Percentiles rank a stretch among this genome's conserved stretches.
Conservation (phyloP, 2,329 filamentous ascomycete species). For the Penicillium sp. region DNA sequence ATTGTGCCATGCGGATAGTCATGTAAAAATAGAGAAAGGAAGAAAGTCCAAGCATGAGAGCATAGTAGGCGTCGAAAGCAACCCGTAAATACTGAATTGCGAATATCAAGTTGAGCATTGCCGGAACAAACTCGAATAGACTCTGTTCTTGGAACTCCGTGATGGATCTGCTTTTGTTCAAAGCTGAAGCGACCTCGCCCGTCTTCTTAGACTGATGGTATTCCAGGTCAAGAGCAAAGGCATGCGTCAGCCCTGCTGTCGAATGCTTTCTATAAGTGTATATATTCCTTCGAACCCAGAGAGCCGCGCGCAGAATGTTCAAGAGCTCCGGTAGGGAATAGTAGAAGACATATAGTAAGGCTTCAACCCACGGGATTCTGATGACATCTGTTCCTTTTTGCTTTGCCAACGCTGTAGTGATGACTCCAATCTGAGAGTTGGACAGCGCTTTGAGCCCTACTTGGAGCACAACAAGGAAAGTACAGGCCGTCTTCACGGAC, state of each 20-base stretch:
- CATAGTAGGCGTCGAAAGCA: slow-evolving; percentile 62
- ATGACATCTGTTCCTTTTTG: slow-evolving; percentile 17
- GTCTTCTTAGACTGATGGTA: slow-evolving; percentile 53
- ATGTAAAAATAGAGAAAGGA: slow-evolving; percentile 52
- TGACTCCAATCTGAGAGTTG: slow-evolving; percentile 72
- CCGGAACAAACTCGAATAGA: slow-evolving; percentile 64
- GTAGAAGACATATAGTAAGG: slow-evolving; percentile 69
- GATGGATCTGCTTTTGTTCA: slow-evolving; percentile 49
- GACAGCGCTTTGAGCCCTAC: slow-evolving; percentile 77
- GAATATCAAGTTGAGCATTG: slow-evolving; percentile 59
- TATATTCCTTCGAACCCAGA: slow-evolving; percentile 93
- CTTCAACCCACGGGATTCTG: slow-evolving; percentile 67
- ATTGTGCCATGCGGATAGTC: slow-evolving; percentile 65
- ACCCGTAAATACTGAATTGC: slow-evolving; percentile 61
- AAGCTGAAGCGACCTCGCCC: slow-evolving; percentile 53
- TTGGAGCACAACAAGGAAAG: slow-evolving; percentile 72
- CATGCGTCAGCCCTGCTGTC: slow-evolving; percentile 92
- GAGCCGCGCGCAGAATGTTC: slow-evolving; percentile 71
- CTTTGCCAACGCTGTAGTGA: slow-evolving; percentile 55
- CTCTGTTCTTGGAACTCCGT: slow-evolving; percentile 56
- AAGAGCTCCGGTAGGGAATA: slow-evolving; percentile 81
- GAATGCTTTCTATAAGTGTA: slow-evolving; percentile 89
- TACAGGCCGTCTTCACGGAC: slow-evolving; percentile 75
- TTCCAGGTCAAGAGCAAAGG: slow-evolving; percentile 74
- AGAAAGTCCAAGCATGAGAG: slow-evolving; percentile 56